Base-by-base conservation (phyloP, 176 grass and related monocot species). In the Microstegium vimineum region DNA sequence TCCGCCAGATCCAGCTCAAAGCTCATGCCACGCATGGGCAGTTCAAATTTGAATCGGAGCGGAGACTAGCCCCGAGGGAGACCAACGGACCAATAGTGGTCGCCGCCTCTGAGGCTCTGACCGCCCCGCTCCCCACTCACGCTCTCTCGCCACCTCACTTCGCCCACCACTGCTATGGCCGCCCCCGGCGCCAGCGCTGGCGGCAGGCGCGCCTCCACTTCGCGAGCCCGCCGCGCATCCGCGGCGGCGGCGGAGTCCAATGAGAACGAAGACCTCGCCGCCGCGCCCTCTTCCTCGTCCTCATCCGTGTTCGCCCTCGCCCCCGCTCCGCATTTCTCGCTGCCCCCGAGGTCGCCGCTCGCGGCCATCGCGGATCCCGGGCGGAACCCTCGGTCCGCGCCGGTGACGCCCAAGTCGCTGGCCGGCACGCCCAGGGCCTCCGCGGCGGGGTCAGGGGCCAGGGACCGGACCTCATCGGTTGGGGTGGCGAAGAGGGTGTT, bases 271-370 rank as follows among this genome's bases (percentile, higher is more conserved):
- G 85, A 88, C 68, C 62, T 79, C 41, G 71, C 80, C 57, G 69
- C 77, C 43, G 72, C 81, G 35, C 26, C 81, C 16, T 52, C 87
- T 35, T 66, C 62, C 40, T 6, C 49, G 71, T 36, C 73, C 33
- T 18, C 71, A n/a, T 4, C 56, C 75, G 16, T 81, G 13, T 31
- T 66, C 34, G 70, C 74, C 65, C 32, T 67, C 66, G 33, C 36
- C 70, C 8, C 43, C 31, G 59, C 18, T 27, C 57, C 56, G 26
- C 74, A 65, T 14, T 83, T 86, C 74, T 25, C 60, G 46, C 74
- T 84, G 70, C 87, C 81, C 15, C 93, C 87, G 38, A 76, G 93
- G 87, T 96, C 93, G 41, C 93, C 93, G 46, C 90, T 96, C 30
- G 66, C 85, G 68, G 89, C 93, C 79, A 96, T 96, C 80, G 85